phyloP scores from a whole-genome alignment of 495 filamentous ascomycete species.

The Podospora australis region DNA sequence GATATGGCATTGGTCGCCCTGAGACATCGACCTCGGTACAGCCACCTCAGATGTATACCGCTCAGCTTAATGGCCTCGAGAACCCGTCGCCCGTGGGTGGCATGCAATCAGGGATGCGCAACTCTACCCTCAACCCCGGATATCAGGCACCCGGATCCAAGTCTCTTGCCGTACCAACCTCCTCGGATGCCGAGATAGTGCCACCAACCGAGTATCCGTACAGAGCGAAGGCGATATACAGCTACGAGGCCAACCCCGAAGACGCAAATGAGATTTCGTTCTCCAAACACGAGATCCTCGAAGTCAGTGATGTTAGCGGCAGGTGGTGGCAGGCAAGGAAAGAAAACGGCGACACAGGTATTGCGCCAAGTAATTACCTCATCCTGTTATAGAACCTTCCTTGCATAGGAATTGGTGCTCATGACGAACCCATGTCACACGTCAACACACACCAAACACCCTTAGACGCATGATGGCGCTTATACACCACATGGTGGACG shows the following conservation, averaged over 20 bases:
- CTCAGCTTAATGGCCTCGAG: constrained; percentile 91
- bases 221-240: constrained; percentile 95
- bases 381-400: constrained; percentile 78
- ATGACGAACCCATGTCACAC: no score
- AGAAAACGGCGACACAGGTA: constrained; percentile 89
- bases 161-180: constrained; percentile 26
- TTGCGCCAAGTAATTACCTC: constrained; percentile 96
- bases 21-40: constrained; percentile 72
- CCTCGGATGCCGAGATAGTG: constrained; percentile 57
- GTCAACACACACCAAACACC: no score
- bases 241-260: constrained; percentile 95
- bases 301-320: constrained; percentile 94
- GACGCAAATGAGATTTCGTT: constrained; percentile 97
- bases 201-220: constrained; percentile 93
- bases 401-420: background rate
- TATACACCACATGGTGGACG: no score
- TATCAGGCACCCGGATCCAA: constrained; percentile 32
- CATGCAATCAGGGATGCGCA: constrained; percentile 41
- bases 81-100: constrained; percentile 88
- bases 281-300: constrained; percentile 90
- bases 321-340: constrained; percentile 99
- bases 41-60: constrained; percentile 94
- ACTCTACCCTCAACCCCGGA: constrained; percentile 28
- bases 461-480: no score
- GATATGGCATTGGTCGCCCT: constrained; percentile 53